A percentile compares a stretch with the other conserved stretches of the same genome.
phyloP scores from a whole-genome alignment of 1,284 basidiomycete genomes.

The Sphagnurus paluster region DNA sequence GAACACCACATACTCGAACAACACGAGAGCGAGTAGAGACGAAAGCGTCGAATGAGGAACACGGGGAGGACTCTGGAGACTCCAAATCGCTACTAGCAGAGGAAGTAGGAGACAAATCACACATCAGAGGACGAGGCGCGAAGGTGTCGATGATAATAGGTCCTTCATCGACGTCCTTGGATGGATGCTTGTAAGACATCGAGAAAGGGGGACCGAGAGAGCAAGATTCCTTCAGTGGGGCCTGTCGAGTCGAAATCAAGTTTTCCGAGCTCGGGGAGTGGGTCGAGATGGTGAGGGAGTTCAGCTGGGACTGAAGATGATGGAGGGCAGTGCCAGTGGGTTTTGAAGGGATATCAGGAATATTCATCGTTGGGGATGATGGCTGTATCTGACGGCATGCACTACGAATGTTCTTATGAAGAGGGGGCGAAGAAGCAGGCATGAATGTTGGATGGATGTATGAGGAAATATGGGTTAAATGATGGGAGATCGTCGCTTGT shows the following conservation, averaged over 20 bases:
- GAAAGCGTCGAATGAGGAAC: constrained; percentile 42
- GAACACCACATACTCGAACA: constrained; percentile 41
- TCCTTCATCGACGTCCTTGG: constrained; percentile 19
- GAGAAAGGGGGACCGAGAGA: constrained; percentile 26
- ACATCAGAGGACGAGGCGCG: constrained; percentile 26
- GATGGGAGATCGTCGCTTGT: constrained; percentile 29
- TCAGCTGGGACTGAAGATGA: constrained; percentile 23
- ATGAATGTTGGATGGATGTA: constrained; percentile 18
- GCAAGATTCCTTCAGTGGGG: constrained; percentile 14
- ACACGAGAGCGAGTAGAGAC: constrained; percentile 49
- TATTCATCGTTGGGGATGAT: constrained; percentile 21
- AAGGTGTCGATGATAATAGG: constrained; percentile 33
- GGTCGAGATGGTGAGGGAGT: constrained; percentile 24
- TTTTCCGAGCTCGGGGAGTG: constrained; percentile 5
- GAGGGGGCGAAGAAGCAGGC: constrained; percentile 12
- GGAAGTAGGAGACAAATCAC: constrained; percentile 35
- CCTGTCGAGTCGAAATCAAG: constrained; percentile 10
- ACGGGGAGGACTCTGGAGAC: constrained; percentile 19
- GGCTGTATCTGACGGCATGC: too few relatives aligned
- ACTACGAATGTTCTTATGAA: constrained; percentile 23
- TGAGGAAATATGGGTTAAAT: constrained; percentile 14
- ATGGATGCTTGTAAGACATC: constrained; percentile 19
- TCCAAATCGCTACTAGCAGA: constrained; percentile 35
- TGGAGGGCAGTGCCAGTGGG: constrained; percentile 20
- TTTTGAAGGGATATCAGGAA: constrained; percentile 19